A percentile compares a stretch with the other conserved stretches of the same genome.
Evolutionary conservation across 2,329 filamentous ascomycete genomes (phyloP).

Genomic region (Paecilomyces sp.): DNA sequence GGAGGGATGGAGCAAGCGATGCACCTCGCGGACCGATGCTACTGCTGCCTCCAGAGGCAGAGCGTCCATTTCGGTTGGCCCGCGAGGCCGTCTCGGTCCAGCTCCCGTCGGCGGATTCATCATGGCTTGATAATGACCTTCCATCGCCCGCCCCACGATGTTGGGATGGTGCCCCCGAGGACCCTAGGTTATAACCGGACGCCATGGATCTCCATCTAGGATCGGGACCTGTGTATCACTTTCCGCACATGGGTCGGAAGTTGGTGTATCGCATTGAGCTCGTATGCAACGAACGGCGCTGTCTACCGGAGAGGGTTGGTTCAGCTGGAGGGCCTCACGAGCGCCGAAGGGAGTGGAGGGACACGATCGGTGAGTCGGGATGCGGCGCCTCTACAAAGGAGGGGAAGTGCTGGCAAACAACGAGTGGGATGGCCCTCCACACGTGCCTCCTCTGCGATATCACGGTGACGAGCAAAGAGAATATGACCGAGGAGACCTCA

Average conservation of each 20-base stretch:
- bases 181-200: slow-evolving; percentile 36
- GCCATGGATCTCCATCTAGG: slow-evolving; percentile 40
- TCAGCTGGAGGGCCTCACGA: background rate
- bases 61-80: slow-evolving; percentile 37
- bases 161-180: slow-evolving; percentile 35
- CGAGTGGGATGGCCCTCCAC: background rate
- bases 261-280: slow-evolving; percentile 11
- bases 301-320: background rate
- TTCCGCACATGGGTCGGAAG: slow-evolving; percentile 10
- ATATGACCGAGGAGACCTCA: background rate
- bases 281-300: slow-evolving; percentile 21
- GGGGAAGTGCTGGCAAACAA: background rate
- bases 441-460: background rate
- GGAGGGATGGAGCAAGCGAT: slow-evolving; percentile 63
- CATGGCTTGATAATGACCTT: slow-evolving; percentile 30
- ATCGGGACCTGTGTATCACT: slow-evolving; percentile 13
- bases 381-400: background rate
- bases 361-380: background rate
- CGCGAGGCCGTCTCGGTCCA: slow-evolving; percentile 27
- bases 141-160: slow-evolving; percentile 31
- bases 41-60: slow-evolving; percentile 50
- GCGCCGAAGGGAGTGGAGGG: background rate
- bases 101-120: slow-evolving; percentile 30
- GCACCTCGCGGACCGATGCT: slow-evolving; percentile 60
- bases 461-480: background rate